These are phyloP conservation scores for Phylloporus arenicola DNA, from an alignment of 768 basidiomycete genomes.

Conservation along the genomic window DNA sequence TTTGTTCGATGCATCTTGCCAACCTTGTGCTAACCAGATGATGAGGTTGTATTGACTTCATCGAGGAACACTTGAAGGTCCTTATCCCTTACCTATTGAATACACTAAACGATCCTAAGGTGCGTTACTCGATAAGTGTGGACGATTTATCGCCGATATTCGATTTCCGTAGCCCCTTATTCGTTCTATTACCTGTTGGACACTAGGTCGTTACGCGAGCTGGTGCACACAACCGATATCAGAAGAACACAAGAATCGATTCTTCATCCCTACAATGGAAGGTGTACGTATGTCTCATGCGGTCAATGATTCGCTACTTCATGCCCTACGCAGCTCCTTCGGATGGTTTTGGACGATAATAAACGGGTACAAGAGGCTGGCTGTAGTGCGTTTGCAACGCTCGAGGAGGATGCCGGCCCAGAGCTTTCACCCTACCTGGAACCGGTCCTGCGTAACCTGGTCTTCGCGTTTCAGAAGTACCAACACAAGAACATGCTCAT, in stretches of 20 bases:
- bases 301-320: neutral
- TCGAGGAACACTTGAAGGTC: conserved; percentile 91
- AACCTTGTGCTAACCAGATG: conserved; percentile 6
- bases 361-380: conserved; percentile 99
- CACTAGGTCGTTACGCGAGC: conserved; percentile 94
- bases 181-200: conserved; percentile 98
- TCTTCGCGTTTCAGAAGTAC: conserved; percentile 95
- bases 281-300: conserved; percentile 56
- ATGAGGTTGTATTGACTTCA: conserved; percentile 90
- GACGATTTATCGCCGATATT: neutral
- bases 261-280: conserved; percentile 98
- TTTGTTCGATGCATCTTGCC: neutral
- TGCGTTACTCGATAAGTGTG: conserved; percentile 28
- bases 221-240: conserved; percentile 89
- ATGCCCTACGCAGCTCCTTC: conserved; percentile 63
- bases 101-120: conserved; percentile 88
- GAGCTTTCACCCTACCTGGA: conserved; percentile 92
- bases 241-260: conserved; percentile 82
- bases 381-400: conserved; percentile 96
- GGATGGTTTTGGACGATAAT: conserved; percentile 97
- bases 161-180: conserved; percentile 70
- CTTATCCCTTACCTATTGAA: conserved; percentile 90
- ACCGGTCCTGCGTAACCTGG: conserved; percentile 90
- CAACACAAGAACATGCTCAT: conserved; percentile 99
- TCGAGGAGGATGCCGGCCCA: conserved; percentile 93